Evolutionary conservation across 148 eudicot species (phyloP), one percentile per base, ranked within the genome.

Genomic region (Vaccinium vitisidaea): DNA sequence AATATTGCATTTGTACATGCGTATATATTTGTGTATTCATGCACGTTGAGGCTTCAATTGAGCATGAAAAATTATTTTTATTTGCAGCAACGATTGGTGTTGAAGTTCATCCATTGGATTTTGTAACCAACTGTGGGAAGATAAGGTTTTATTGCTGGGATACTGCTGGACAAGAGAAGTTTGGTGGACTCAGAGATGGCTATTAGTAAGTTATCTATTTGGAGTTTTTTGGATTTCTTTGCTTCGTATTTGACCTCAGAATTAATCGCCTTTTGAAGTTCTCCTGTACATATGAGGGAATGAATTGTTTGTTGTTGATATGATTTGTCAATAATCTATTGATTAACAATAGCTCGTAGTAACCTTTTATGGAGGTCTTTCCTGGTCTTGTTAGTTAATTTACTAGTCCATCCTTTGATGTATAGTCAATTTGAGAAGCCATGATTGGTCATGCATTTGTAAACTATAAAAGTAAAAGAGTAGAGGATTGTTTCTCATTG

Each of bases 161-260:
- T 49, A 84, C 85, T 25, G 85, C 85, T 63, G 85, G 85, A 11
- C 85, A 83, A 46, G 85, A 83, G 80, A 83, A 83, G 67, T 83
- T 83, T 58, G 85, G 85, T 73, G 85, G 85, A 12, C 81, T 83
- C 12, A 83, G 85, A 48, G 85, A 83, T 83, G 85, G 85, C 27
- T 83, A 83, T 27, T 58, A 78, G 86, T 75, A 53, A 55, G 85
- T 76, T 16, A 56, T 55, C 49, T 23, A 27, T 39, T 19, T 8
- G 18, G 21, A 39, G 23, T 8, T 65, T 46, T 82, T 16, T 63
- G 50, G 43, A 8, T 80, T 80, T 18, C 14, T 8, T 1, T 46
- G 56, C 12, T 65, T 59, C 13, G 0, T 12, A 5, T 6, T 19
- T 4, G 2, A 36, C 43, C 2, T 58, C 18, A 39, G 10, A 46